Conservation (phyloP, 2,329 filamentous ascomycete genomes). For the Arthroderma sp. region DNA sequence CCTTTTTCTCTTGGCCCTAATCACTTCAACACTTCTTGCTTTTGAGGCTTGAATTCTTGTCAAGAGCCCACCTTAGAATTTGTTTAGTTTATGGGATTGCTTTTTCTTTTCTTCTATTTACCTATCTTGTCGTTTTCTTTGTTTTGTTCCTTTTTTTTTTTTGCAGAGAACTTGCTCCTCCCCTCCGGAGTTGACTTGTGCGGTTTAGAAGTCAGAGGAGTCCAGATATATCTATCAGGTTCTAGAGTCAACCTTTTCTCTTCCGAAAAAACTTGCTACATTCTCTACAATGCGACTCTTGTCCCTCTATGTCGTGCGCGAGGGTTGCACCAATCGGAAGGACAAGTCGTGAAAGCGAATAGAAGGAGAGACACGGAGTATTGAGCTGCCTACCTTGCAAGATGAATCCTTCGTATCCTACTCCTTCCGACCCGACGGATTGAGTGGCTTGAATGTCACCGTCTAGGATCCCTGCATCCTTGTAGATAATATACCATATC, state of each 20-base stretch:
- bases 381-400: not conserved
- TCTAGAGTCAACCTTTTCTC: not conserved
- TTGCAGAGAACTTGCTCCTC: not conserved
- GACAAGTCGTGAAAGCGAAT: no score
- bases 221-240: not conserved
- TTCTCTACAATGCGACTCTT: no score
- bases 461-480: not conserved
- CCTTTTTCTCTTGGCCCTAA: not conserved
- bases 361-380: not conserved
- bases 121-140: not conserved
- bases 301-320: no score
- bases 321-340: no score
- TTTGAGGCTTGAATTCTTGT: not conserved
- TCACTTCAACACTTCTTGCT: not conserved
- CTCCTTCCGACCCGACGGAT: not conserved
- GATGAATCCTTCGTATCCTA: slow-evolving; percentile 4
- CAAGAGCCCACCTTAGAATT: slow-evolving; percentile 3
- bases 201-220: not conserved
- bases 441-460: not conserved
- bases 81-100: slow-evolving; percentile 4
- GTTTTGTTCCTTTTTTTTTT: not conserved
- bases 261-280: no score
- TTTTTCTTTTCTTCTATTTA: not conserved
- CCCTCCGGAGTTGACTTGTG: not conserved
- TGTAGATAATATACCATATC: not conserved